Evolutionary conservation across 805 yeast genomes (phyloP), one percentile per base, ranked within the genome.

Genomic region (Metschnikowia borealis): DNA sequence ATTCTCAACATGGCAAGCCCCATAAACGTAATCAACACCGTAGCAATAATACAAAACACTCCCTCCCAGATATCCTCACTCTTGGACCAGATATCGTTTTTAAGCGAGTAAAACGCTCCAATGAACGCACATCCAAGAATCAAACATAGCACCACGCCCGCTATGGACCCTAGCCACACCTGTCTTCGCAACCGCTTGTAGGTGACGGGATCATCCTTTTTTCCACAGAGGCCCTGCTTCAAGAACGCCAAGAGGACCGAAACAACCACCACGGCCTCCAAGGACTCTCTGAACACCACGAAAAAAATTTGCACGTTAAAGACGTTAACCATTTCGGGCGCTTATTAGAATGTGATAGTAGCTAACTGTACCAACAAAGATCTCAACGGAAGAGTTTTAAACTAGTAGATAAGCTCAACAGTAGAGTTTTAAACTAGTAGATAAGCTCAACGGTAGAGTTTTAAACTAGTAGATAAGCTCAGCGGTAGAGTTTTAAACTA

Each of bases 61-160:
- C 97, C 98, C 79, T 92, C 98, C 98, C 98, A 92, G 50, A 91
- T 68, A 68, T 92, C 97, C 69, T 92, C 98, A 20, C 96, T 83
- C 8, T 68, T 65, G 46, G 92, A 77, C 88, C 96, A 92, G 57
- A 91, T 80, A 78, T 92, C 95, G 47, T 80, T 81, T 56, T 85
- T 84, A 47, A 87, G 76, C 39, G 86, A 72, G 68, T 92, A 92
- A 73, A 88, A 92, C 21, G 90, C 90, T 69, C 96, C 98, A 66
- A 92, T 91, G 72, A 92, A 91, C 49, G 89, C 96, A 71, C 87
- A 85, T 68, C 98, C 98, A 55, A 92, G 74, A 49, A 81, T 77
- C 43, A 92, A 61, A 86, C 97, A 92, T 46, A 89, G 69, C 26
- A 86, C 55, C 32, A 92, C 75, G 58, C 98, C 98, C 3, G 73